Evolutionary conservation across 2,329 filamentous ascomycete genomes (phyloP), one percentile per base, ranked within the genome.

Genomic region (Coniella vitis): DNA sequence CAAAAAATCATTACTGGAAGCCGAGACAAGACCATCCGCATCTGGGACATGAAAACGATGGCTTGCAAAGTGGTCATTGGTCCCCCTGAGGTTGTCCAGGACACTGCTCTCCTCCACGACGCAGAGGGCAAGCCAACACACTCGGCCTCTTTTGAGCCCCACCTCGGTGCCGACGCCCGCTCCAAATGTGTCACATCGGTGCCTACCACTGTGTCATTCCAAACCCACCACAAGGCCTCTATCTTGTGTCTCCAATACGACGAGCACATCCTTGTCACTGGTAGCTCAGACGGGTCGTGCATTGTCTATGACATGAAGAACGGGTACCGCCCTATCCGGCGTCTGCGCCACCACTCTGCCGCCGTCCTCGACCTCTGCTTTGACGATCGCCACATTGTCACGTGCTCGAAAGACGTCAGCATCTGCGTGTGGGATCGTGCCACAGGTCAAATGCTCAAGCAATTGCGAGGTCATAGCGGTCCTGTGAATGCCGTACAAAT

Each of bases 401-500:
- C 91, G 4, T 98, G 93, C 73, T 95, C 89, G 64, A 98, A 98
- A 68, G 93, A 98, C 67, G 83, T 85, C 36, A 90, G 79, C 54
- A 95, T 98, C 62, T 94, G 90, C 62, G 83, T 98, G 20, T 97
- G 91, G 91, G 87, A 95, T 61, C 87, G 93, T 39, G 70, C 79
- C 48, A 93, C 87, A 0, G 87, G 89, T 32, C 70, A 72, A 9
- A 74, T 94, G 40, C 68, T 95, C 41, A 87, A 87, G 60, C 86
- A 87, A 60, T 78, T 98, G 42, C 78, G 80, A 32, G 93, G 91
- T 7, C 93, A 98, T 66, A 76, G 81, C 2, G 93, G 93, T 0
- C 93, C 93, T 1, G 93, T 98, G 57, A 98, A 98, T 62, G 90
- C 93, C 1, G 90, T 98, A 4, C 91, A 97, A 69, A 81, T 98